These are phyloP conservation scores for Fusarium zealandicum DNA, from an alignment of 2,329 filamentous ascomycete genomes.

Conservation along the genomic window DNA sequence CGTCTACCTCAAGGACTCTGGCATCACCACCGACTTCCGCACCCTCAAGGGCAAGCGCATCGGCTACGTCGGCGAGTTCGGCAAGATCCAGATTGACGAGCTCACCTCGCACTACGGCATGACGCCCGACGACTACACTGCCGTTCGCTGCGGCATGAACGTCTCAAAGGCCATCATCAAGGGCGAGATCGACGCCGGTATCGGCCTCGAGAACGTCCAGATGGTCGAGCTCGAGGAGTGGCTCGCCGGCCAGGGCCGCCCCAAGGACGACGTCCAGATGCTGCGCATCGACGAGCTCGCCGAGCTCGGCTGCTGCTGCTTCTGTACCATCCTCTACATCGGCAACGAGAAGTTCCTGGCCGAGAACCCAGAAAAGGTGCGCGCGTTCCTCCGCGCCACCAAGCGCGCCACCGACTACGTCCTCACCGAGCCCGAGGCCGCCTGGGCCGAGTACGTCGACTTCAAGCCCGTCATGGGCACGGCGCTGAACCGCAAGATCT, in stretches of 20 bases:
- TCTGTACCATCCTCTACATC: constrained; percentile 83
- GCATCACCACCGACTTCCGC: constrained; percentile 77
- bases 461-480: constrained; percentile 76
- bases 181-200: constrained; percentile 75
- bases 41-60: constrained; percentile 79
- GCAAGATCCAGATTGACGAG: constrained; percentile 85
- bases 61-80: constrained; percentile 82
- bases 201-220: constrained; percentile 82
- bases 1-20: constrained; percentile 76
- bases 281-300: constrained; percentile 82
- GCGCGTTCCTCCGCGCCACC: constrained; percentile 73
- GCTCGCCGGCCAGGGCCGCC: constrained; percentile 68
- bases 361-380: constrained; percentile 70
- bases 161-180: constrained; percentile 78
- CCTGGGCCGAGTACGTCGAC: constrained; percentile 73
- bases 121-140: constrained; percentile 75
- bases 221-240: constrained; percentile 84
- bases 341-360: constrained; percentile 75
- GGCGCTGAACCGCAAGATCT: constrained; percentile 77
- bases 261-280: constrained; percentile 76
- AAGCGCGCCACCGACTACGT: constrained; percentile 79
- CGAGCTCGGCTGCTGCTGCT: constrained; percentile 83
- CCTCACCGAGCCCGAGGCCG: constrained; percentile 65
- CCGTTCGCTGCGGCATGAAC: constrained; percentile 82
- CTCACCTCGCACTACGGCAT: constrained; percentile 81